These are phyloP conservation scores for Austroboletus olivaceoglutinosus DNA, from an alignment of 1,284 basidiomycete species.

Conservation along the genomic window DNA sequence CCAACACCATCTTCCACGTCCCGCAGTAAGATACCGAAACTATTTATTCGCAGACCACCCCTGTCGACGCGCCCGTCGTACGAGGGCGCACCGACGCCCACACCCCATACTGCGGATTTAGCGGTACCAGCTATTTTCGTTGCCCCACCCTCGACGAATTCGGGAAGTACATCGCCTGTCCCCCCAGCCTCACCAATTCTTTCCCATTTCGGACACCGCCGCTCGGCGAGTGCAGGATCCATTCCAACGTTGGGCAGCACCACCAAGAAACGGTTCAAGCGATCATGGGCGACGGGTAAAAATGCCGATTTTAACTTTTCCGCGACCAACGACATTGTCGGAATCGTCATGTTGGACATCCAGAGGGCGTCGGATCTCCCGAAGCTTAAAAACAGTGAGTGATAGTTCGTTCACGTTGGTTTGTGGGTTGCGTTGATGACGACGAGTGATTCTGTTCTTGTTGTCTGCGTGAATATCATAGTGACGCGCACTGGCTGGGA, in stretches of 20 bases:
- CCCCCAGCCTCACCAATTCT: constrained; percentile 17
- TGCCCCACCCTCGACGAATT: constrained; percentile 4
- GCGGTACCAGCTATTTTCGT: constrained; percentile 11
- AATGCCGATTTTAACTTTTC: constrained; percentile 63
- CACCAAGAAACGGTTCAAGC: constrained; percentile 31
- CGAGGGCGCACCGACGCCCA: constrained; percentile 17
- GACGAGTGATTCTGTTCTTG: background rate
- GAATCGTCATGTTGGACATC: constrained; percentile 87
- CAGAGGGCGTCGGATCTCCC: constrained; percentile 79
- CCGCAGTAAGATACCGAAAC: constrained; percentile 35
- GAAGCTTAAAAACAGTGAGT: constrained; percentile 80
- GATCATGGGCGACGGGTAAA: constrained; percentile 30
- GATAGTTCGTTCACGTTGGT: background rate
- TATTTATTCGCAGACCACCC: constrained; percentile 38
- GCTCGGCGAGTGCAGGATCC: constrained; percentile 32
- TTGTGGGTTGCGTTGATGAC: constrained; percentile 8
- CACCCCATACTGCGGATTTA: constrained; percentile 1
- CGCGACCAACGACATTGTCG: constrained; percentile 76
- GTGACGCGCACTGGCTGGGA: constrained; percentile 88
- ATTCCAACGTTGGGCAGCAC: constrained; percentile 23
- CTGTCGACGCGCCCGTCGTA: constrained; percentile 34
- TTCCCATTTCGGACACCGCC: constrained; percentile 27
- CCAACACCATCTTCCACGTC: constrained; percentile 15
- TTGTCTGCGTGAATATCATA: constrained; percentile 24
- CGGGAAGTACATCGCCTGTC: constrained; percentile 11